A percentile compares a stretch with the other conserved stretches of the same genome.
phyloP scores from a whole-genome alignment of 345 rosid species.

The Eucalyptus regnans region DNA sequence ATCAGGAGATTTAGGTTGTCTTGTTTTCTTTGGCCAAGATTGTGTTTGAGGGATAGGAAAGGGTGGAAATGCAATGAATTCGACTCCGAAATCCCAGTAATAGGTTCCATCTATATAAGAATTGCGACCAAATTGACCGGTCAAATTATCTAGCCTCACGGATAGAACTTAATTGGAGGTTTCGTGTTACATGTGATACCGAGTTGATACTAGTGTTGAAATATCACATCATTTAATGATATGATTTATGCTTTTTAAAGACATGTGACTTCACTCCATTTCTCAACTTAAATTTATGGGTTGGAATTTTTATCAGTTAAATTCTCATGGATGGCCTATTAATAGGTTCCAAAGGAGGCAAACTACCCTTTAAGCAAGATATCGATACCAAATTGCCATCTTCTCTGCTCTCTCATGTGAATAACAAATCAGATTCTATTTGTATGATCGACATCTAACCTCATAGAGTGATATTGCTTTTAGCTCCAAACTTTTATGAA shows the following conservation, averaged over 20 bases:
- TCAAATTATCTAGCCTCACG: neutral
- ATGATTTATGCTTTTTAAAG: neutral
- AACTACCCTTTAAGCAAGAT: neutral
- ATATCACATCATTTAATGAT: neutral
- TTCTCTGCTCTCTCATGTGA: neutral
- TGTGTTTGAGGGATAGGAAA: too few species aligned
- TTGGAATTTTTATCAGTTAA: neutral
- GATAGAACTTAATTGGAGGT: neutral
- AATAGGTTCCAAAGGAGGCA: neutral
- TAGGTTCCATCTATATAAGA: neutral
- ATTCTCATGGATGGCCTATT: neutral
- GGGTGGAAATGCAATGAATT: neutral
- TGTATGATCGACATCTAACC: neutral
- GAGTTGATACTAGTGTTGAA: neutral
- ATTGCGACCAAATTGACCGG: neutral
- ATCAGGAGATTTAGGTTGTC: neutral
- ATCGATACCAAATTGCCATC: neutral
- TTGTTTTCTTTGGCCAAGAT: neutral
- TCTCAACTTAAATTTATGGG: neutral
- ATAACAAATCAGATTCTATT: neutral
- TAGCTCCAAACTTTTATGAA: neutral
- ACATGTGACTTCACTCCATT: neutral
- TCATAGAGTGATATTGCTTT: neutral
- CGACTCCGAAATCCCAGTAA: neutral
- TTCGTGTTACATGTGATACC: neutral